Evolutionary conservation across 1,139 yeast genomes (phyloP).

Genomic region (Blastobotrys arbuscula): DNA sequence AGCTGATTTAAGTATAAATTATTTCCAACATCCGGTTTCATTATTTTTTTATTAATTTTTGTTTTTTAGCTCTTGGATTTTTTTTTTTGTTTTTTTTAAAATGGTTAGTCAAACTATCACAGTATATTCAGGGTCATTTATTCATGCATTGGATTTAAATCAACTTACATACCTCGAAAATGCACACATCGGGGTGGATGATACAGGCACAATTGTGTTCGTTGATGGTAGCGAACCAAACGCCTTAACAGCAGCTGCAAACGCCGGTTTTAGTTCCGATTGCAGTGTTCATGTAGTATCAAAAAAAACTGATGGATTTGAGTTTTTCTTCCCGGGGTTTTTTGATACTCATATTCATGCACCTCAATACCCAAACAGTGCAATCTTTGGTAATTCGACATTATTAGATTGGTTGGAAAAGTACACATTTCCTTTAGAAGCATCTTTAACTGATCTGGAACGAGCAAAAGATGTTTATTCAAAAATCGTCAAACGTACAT

Average conservation of each 20-base stretch:
- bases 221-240: constrained; percentile 29
- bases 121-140: constrained; percentile 49
- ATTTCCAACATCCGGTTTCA: too few species aligned
- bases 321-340: constrained; percentile 85
- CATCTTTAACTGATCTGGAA: constrained; percentile 45
- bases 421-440: constrained; percentile 86
- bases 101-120: constrained; percentile 16
- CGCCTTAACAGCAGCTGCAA: constrained; percentile 19
- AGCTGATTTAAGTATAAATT: too few species aligned
- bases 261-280: constrained; percentile 18
- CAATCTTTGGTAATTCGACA: constrained; percentile 82
- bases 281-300: constrained; percentile 11
- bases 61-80: neutral
- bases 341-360: constrained; percentile 96
- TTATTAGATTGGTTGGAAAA: constrained; percentile 81
- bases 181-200: constrained; percentile 52
- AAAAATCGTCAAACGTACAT: constrained; percentile 59
- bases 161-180: constrained; percentile 43
- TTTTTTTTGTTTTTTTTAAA: too few species aligned
- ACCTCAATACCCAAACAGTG: constrained; percentile 91
- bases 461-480: constrained; percentile 59
- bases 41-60: too few species aligned
- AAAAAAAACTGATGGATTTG: constrained; percentile 10
- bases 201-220: constrained; percentile 43
- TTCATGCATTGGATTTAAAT: constrained; percentile 45